phyloP scores from a whole-genome alignment of 768 basidiomycete species.

The Tylopilus vinaceipallidus region DNA sequence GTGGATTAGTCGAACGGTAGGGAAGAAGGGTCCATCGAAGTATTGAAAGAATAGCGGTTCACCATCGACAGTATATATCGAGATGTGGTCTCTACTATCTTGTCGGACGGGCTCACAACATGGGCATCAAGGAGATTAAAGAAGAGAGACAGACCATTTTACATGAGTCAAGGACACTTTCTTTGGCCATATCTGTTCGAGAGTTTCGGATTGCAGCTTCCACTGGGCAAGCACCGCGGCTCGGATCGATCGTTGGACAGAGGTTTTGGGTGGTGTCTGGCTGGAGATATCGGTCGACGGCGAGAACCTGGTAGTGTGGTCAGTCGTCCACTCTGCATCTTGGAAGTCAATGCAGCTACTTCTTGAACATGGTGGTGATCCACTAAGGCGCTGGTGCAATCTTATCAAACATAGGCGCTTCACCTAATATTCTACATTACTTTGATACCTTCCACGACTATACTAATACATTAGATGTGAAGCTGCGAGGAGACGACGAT shows the following conservation, averaged over 20 bases:
- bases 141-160: conserved; percentile 64
- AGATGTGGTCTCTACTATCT: conserved; percentile 90
- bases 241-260: conserved; percentile 88
- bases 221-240: conserved; percentile 77
- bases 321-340: conserved; percentile 4
- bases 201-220: conserved; percentile 72
- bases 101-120: conserved; percentile 17
- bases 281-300: conserved; percentile 81
- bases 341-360: conserved; percentile 39
- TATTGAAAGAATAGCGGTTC: conserved; percentile 95
- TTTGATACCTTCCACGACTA: conserved; percentile 29
- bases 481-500: conserved; percentile 30
- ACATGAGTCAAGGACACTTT: conserved; percentile 91
- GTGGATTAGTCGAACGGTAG: conserved; percentile 86
- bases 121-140: conserved; percentile 10
- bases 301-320: conserved; percentile 50
- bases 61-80: conserved; percentile 84
- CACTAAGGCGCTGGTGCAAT: conserved; percentile 3
- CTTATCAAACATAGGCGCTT: conserved; percentile 14
- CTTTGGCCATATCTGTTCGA: conserved; percentile 98
- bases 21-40: conserved; percentile 90
- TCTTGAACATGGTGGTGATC: conserved; percentile 67
- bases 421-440: conserved; percentile 28
- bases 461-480: conserved; percentile 39
- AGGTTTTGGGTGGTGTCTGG: conserved; percentile 90